A percentile compares a stretch with the other conserved stretches of the same genome.
Evolutionary conservation across 768 basidiomycete genomes (phyloP).

Genomic region (Candolleomyces efflorescens): DNA sequence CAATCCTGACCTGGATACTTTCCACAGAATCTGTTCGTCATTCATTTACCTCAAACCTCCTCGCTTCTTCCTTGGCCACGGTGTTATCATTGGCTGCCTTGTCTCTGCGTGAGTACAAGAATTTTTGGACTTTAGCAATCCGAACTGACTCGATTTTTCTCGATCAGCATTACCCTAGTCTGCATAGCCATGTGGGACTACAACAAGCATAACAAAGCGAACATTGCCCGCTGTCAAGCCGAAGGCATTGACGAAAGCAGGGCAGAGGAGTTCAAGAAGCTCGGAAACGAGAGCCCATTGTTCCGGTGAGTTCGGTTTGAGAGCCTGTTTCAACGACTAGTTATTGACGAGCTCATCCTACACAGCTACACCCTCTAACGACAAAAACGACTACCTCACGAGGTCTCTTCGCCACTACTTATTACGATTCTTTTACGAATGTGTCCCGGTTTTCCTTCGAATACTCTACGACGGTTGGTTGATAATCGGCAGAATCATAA

Average conservation of each 20-base stretch:
- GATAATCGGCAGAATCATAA: no score
- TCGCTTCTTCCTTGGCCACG: constrained; percentile 35
- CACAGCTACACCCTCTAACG: neutral
- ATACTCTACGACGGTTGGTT: no score
- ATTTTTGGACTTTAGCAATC: neutral
- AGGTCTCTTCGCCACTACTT: no score
- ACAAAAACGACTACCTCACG: no score
- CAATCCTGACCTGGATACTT: neutral
- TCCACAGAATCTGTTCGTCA: constrained; percentile 34
- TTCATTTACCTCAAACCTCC: constrained; percentile 36
- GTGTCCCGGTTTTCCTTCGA: no score
- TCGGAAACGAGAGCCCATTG: constrained; percentile 54
- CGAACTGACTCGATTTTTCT: neutral
- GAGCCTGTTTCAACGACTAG: neutral
- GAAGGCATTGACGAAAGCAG: constrained; percentile 38
- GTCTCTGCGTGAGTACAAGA: constrained; percentile 25
- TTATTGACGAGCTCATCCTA: neutral
- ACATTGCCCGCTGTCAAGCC: constrained; percentile 38
- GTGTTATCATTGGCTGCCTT: constrained; percentile 27
- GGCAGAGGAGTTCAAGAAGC: constrained; percentile 37
- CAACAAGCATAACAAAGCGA: constrained; percentile 43
- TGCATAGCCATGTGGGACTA: constrained; percentile 47
- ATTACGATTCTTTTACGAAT: no score
- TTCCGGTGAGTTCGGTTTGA: constrained; percentile 37
- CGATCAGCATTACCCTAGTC: constrained; percentile 29